Evolutionary conservation across 306 rosid genomes (phyloP), one percentile per base, ranked within the genome.

Genomic region (Malus fusca): DNA sequence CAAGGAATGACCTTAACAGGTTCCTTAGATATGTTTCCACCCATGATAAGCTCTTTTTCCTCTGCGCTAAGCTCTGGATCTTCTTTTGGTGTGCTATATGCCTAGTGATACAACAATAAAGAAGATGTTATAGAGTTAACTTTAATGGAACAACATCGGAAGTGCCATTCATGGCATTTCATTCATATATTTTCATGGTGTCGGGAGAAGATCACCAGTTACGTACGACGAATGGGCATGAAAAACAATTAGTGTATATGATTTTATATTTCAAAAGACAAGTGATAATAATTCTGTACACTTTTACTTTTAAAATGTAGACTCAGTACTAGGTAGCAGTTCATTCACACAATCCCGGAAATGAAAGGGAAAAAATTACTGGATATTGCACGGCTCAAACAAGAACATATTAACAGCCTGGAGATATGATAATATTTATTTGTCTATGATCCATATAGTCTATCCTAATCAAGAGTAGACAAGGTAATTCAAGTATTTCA

Each of bases 31-130:
- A 74, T 53, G 46, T 68, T 86, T 70, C 96, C 95, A 78, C 90
- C 96, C 79, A 88, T 60, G 73, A 94, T 91, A 61, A 88, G 64
- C 75, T 75, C 76, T 69, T 88, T 91, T 86, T 93, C 98, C 83
- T 84, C 87, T 1, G 25, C 78, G 68, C 88, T 83, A 42, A 94
- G 83, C 63, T 71, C 88, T 1, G 98, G 96, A 78, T 94, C 96
- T 40, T 94, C 97, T 71, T 87, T 87, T 22, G 98, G 98, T 4
- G 96, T 86, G 87, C 98, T 93, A 85, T 91, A 87, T 67, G 97
- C 97, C 98, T 94, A 84, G 58, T 5, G 68, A 78, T 25, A 42
- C 67, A 71, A 72, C 74, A 86, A 33, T 48, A 64, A 83, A 75
- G 52, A 40, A 75, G 75, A 23, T 56, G 9, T 33, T 60, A 10